Evolutionary conservation across 2,329 filamentous ascomycete species (phyloP), one percentile per base, ranked within the genome.

Genomic region (Colletotrichum paranaense): DNA sequence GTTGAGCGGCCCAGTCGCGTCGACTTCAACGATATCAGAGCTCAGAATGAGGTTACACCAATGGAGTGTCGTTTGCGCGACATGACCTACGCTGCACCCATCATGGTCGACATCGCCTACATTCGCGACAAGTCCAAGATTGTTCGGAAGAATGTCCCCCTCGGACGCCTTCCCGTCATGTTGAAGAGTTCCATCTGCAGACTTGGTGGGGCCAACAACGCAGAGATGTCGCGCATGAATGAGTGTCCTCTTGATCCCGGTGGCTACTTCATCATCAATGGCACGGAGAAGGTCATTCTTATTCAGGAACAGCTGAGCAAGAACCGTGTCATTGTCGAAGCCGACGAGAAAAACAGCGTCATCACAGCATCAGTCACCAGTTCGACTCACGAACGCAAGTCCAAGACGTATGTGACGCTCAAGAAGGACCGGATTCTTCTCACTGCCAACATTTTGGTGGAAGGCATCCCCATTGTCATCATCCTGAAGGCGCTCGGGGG

Each of bases 261-360:
- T 75, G 97, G 97, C 65, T 99, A 99, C 82, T 99, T 99, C 79
- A 97, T 99, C 79, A 95, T 98, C 76, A 95, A 96, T 78, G 97
- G 97, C 59, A 98, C 97, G 24, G 97, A 99, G 82, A 99, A 99
- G 86, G 97, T 99, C 77, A 99, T 99, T 80, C 86, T 99, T 56
- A 97, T 99, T 16, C 97, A 99, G 83, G 97, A 99, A 81, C 97
- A 99, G 84, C 87, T 99, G 80, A 99, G 97, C 89, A 99, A 99
- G 89, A 99, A 99, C 84, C 92, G 97, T 86, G 94, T 99, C 79
- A 98, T 99, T 81, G 96, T 99, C 19, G 97, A 99, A 84, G 92
- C 94, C 68, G 94, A 96, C 78, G 89, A 92, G 65, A 97, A 97
- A 85, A 98, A 98, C 84, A 94, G 94, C 73, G 92, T 97, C 76